Evolutionary conservation across 129 eudicot genomes (phyloP), one percentile per base, ranked within the genome.

Genomic region (Centrapalus pauciflorus): DNA sequence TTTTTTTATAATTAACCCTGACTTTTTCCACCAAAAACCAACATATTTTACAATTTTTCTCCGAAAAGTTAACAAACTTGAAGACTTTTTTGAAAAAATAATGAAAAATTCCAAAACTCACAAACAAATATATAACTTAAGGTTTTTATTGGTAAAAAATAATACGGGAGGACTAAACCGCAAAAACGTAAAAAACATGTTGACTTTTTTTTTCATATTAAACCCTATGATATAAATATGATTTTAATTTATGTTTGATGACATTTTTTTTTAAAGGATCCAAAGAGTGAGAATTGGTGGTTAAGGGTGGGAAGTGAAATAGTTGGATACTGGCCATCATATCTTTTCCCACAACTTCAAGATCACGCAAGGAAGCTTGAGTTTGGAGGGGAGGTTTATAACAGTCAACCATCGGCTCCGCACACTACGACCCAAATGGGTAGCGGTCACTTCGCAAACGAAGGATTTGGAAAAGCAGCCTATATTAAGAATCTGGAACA

Each of bases 241-340:
- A n/a, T n/a, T n/a, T n/a, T n/a, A n/a, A 16, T 40, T n/a, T 40
- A 40, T 1, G 14, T 11, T 10, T n/a, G 46, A 40, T 11, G 16
- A 11, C 13, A 9, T 40, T 9, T 55, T 26, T 11, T 12, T 10
- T 30, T 51, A 61, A 64, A 91, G 96, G 96, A 88, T 64, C 90
- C 96, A 1, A 81, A 75, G 45, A 85, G 77, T 12, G 90, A 87
- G 23, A 78, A 91, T 61, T 91, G 98, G 98, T 91, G 96, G 95
- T 79, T 85, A 17, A 89, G 68, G 56, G 83, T 88, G 35, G 96
- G 98, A n/a, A 85, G 87, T 29, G 55, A 76, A 2, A 33, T 88
- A 66, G 87, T 87, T 3, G 98, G 98, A 2, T 91, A 83, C 29
- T 91, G 97, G 97, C 97, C 97, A 20, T 35, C 90, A 4, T 54